Base-by-base conservation (phyloP, 768 basidiomycete species). In the Hygrocybe coccinea region DNA sequence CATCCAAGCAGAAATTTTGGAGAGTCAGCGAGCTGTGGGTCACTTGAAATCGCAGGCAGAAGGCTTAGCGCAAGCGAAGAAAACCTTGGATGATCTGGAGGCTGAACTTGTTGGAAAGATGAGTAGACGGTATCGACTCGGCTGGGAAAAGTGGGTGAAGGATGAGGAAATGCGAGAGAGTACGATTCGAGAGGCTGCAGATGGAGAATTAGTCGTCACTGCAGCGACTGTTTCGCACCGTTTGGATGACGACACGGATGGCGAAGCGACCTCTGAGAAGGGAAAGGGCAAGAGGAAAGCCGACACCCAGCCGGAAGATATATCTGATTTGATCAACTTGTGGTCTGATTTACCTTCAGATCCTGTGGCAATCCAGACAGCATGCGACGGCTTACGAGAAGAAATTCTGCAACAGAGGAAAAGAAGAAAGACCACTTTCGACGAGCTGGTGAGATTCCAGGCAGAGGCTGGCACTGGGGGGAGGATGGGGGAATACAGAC, bases 101-200 rank as follows among this genome's bases (percentile, higher is more conserved):
- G 70, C 69, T 15, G 84, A 84, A 57, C 71, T 97, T 29, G 71
- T 79, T 24, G 73, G 73, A 6, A 91, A 89, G 71, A 91, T 97
- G 84, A 88, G 86, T 17, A 80, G 80, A 62, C 77, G 88, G 60
- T 92, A 91, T 72, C 80, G 89, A 49, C 65, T 87, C 22, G 95
- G 94, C 2, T 97, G 89, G 86, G 91, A 95, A 67, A 90, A 89
- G 62, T 98, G 95, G 94, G 72, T 89, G 19, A 85, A 85, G 60
- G 87, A 88, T 55, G 91, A 97, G 72, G 87, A 91, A 65, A 74
- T 74, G 34, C 79, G 94, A 24, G 92, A 95, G 71, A 81, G 76
- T 57, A 68, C 69, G 1, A 83, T 91, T 59, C 80, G 86, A 47
- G 82, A 82, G 38, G 81, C 76, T 1, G 79, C 82, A 0, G 78